Conservation (phyloP, 208 protist genomes). For the Leishmania martiniquensis region DNA sequence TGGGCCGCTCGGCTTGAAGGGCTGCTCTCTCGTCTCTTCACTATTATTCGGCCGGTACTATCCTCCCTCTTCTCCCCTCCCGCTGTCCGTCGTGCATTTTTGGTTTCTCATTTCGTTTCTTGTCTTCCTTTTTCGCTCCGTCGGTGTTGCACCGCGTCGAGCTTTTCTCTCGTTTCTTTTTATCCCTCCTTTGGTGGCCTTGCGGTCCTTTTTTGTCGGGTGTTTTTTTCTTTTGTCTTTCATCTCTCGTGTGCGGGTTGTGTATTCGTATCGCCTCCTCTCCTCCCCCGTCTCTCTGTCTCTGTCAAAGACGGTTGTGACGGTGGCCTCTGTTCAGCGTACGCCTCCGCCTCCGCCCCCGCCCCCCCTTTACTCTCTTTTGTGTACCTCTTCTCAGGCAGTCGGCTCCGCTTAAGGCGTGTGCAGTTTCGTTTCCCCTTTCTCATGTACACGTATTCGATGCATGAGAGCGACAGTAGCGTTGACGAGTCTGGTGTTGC, state of each 20-base stretch:
- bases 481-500: neutral
- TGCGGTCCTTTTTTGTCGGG: no score
- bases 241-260: no score
- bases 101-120: neutral
- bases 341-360: neutral
- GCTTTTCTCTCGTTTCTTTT: neutral
- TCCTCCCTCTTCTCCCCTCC: neutral
- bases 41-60: neutral
- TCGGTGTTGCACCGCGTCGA: neutral
- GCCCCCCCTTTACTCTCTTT: neutral
- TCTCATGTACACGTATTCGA: neutral
- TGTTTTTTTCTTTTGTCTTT: neutral
- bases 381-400: constrained; percentile 14
- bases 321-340: neutral
- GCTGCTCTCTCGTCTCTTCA: neutral
- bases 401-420: neutral
- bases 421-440: neutral
- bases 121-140: neutral
- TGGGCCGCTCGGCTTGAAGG: neutral
- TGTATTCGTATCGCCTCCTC: neutral
- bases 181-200: no score
- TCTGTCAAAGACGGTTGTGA: neutral
- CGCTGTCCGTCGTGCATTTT: neutral
- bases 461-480: neutral
- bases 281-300: neutral